Evolutionary conservation across 768 basidiomycete species (phyloP).

Genomic region (Termitomyces heimii): DNA sequence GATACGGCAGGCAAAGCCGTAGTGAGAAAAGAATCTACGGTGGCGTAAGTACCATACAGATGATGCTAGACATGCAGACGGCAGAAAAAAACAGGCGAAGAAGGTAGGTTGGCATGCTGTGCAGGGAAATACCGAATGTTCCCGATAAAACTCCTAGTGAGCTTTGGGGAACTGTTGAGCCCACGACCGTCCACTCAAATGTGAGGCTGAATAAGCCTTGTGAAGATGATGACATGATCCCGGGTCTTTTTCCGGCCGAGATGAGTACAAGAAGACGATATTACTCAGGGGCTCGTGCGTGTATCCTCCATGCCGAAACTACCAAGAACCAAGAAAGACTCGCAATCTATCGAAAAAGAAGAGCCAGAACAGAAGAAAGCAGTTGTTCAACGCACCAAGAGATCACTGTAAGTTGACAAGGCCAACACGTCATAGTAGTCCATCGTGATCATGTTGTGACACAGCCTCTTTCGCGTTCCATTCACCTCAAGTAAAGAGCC

Average conservation of each 20-base stretch:
- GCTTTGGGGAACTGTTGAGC: background rate
- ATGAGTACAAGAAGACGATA: background rate
- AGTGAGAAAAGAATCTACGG: too few species aligned
- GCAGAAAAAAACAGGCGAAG: too few species aligned
- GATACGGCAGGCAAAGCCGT: too few species aligned
- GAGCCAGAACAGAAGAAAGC: background rate
- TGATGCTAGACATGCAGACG: too few species aligned
- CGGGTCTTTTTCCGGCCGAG: background rate
- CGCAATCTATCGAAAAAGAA: slow-evolving; percentile 1
- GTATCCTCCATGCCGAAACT: slow-evolving; percentile 4
- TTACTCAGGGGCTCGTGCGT: slow-evolving; percentile 17
- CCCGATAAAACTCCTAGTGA: too few species aligned
- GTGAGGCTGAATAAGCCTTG: background rate
- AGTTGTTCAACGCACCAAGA: slow-evolving; percentile 5
- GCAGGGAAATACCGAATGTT: too few species aligned
- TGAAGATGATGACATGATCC: slow-evolving; percentile 3
- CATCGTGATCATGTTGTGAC: background rate
- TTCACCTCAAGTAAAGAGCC: slow-evolving; percentile 34
- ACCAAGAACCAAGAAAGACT: background rate
- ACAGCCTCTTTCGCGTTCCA: slow-evolving; percentile 28
- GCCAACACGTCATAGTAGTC: background rate
- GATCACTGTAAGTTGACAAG: slow-evolving; percentile 4
- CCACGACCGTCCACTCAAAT: background rate
- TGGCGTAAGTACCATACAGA: too few species aligned
- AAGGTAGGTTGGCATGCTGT: too few species aligned